A percentile compares a stretch with the other conserved stretches of the same genome.
phyloP scores from a whole-genome alignment of 129 eudicot species.

The Helianthus tuberosus region DNA sequence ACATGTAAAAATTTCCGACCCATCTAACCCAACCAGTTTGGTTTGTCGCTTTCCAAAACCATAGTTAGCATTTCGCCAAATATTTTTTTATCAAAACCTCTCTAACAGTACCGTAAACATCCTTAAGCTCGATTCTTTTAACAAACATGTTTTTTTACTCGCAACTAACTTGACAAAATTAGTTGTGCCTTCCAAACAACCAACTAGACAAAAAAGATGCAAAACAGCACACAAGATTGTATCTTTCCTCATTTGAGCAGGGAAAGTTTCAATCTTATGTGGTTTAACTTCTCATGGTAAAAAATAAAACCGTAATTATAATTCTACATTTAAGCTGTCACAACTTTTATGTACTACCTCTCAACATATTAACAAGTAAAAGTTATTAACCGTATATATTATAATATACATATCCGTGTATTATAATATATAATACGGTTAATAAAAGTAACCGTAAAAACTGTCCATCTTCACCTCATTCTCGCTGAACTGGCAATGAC shows the following conservation, averaged over 20 bases:
- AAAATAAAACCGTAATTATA: neutral
- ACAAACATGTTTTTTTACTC: too few relatives aligned
- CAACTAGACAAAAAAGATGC: neutral
- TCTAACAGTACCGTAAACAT: too few relatives aligned
- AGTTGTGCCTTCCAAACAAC: neutral
- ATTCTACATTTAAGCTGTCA: slow-evolving; percentile 27
- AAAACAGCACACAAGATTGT: slow-evolving; percentile 22
- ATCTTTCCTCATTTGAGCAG: slow-evolving; percentile 6
- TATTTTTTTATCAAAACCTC: too few relatives aligned
- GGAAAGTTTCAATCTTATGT: slow-evolving; percentile 27
- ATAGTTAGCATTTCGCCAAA: too few relatives aligned
- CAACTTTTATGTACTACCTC: slow-evolving; percentile 20
- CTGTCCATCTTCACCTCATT: slow-evolving; percentile 18
- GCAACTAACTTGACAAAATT: too few relatives aligned
- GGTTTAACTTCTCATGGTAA: slow-evolving; percentile 20
- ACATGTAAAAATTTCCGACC: too few relatives aligned
- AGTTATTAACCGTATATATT: neutral
- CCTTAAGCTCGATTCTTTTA: too few relatives aligned
- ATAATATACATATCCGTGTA: too few relatives aligned
- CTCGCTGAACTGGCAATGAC: slow-evolving; percentile 53
- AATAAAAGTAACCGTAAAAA: neutral
- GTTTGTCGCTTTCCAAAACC: too few relatives aligned
- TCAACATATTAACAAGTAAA: slow-evolving; percentile 26
- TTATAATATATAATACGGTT: too few relatives aligned
- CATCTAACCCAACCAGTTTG: too few relatives aligned